Evolutionary conservation across 2,329 filamentous ascomycete species (phyloP).

Genomic region (Cladosporium sp.): DNA sequence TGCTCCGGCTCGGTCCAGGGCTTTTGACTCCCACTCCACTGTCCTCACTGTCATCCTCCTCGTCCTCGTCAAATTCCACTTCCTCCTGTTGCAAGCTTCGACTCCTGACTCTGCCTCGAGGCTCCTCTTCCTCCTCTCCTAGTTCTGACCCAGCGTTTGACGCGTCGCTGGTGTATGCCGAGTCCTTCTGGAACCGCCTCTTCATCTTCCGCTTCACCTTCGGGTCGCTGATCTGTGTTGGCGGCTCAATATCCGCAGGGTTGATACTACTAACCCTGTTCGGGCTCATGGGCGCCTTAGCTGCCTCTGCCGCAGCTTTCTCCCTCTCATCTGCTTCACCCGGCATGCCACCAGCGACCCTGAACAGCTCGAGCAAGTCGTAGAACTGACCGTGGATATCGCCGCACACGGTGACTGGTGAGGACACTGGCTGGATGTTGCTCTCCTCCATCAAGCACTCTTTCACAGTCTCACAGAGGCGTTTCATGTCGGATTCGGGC

Average conservation of each 20-base stretch:
- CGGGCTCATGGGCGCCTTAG: slow-evolving; percentile 45
- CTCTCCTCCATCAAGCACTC: slow-evolving; percentile 99
- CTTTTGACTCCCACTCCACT: slow-evolving; percentile 45
- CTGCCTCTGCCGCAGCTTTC: slow-evolving; percentile 24
- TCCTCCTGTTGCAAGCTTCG: slow-evolving; percentile 39
- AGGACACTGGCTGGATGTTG: slow-evolving; percentile 97
- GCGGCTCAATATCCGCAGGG: slow-evolving; percentile 89
- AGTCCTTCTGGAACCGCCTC: slow-evolving; percentile 51
- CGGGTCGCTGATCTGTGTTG: slow-evolving; percentile 82
- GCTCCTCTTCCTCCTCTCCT: slow-evolving; percentile 44
- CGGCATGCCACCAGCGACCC: slow-evolving; percentile 94
- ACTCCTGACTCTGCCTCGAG: slow-evolving; percentile 40
- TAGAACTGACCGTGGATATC: slow-evolving; percentile 99
- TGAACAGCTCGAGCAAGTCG: slow-evolving; percentile 93
- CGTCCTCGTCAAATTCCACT: slow-evolving; percentile 52
- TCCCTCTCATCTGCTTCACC: slow-evolving; percentile 57
- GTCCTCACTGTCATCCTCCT: slow-evolving; percentile 47
- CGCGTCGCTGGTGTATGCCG: slow-evolving; percentile 54
- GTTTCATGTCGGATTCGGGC: slow-evolving; percentile 96
- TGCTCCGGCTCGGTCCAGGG: slow-evolving; percentile 37
- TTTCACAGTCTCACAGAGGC: slow-evolving; percentile 97
- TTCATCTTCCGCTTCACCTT: slow-evolving; percentile 85
- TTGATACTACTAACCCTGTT: slow-evolving; percentile 56
- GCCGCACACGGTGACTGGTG: slow-evolving; percentile 94
- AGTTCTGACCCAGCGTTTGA: slow-evolving; percentile 42